Base-by-base conservation (phyloP, 352 stramenopile genomes). In the Phytophthora multivora region DNA sequence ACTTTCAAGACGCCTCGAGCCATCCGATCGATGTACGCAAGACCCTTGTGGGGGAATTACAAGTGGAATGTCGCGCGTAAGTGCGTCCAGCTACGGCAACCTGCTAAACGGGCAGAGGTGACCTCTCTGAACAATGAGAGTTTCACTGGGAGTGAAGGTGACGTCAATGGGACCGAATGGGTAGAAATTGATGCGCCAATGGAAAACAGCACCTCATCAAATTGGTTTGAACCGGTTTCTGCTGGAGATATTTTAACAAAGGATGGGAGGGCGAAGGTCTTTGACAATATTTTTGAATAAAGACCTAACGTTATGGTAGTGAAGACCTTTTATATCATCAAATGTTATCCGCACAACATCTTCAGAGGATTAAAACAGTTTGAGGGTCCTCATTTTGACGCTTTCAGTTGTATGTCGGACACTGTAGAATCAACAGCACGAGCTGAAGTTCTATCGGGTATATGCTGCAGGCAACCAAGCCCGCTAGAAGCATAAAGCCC, bases 11-110 rank as follows among this genome's bases (percentile, higher is more conserved):
- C n/a, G 15, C 49, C 39, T 13, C 30, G 12, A 28, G 23, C 33
- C 11, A 54, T 66, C 31, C 42, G 39, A 18, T 60, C 49, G 8
- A 60, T 64, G 13, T 64, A 46, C 39, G 48, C 56, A 21, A 48
- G 56, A 21, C 28, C 46, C 4, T 8, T 59, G 21, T 64, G 19
- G 47, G 28, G 47, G 1, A 7, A 12, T 33, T 52, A 36, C 46
- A 48, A 30, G 2, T 47, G 19, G 19, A 46, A 28, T 25, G 28
- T 64, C 9, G 18, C 50, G 50, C 49, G 23, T 13, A 38, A 45
- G 31, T 66, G 58, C n/a, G 47, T 65, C 12, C 58, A 59, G 18
- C 48, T 61, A 19, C 50, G 41, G 15, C 50, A 55, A 18, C 41
- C 13, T 30, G 18, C 18, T 23, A 54, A 65, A 40, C 30, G 40